Evolutionary conservation across 805 yeast genomes (phyloP).

Genomic region (Zygotorulaspora sp.): DNA sequence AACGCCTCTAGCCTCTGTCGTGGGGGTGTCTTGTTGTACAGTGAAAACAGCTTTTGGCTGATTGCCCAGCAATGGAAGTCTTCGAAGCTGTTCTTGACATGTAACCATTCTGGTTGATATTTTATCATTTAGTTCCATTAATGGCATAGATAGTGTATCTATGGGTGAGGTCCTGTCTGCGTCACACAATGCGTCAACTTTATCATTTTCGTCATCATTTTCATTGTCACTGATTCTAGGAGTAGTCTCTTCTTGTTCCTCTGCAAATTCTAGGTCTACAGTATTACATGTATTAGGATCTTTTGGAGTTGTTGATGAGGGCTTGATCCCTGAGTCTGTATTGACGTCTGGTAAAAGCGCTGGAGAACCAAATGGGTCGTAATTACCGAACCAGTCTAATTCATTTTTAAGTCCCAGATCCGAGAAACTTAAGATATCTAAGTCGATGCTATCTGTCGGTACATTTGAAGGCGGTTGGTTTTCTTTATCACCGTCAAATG

Average conservation of each 20-base stretch:
- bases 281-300: constrained; percentile 22
- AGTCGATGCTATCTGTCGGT: constrained; percentile 7
- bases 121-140: constrained; percentile 31
- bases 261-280: constrained; percentile 14
- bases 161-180: constrained; percentile 33
- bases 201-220: constrained; percentile 4
- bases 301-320: constrained; percentile 17
- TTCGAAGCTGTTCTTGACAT: constrained; percentile 31
- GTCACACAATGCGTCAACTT: constrained; percentile 19
- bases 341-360: constrained; percentile 4
- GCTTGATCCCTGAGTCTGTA: constrained; percentile 6
- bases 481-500: constrained; percentile 26
- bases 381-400: constrained; percentile 27
- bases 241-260: constrained; percentile 8
- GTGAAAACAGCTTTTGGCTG: constrained; percentile 1
- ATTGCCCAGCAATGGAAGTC: constrained; percentile 26
- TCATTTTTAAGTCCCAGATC: constrained; percentile 17
- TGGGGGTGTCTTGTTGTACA: constrained; percentile 2
- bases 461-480: constrained; percentile 24
- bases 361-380: constrained; percentile 19
- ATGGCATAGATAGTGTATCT: constrained; percentile 34
- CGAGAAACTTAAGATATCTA: constrained; percentile 18
- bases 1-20: constrained; percentile 6
- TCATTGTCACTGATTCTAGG: constrained; percentile 1
- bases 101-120: constrained; percentile 15